phyloP scores from a whole-genome alignment of 306 rosid species.

The Chamaecrista fasciculata region DNA sequence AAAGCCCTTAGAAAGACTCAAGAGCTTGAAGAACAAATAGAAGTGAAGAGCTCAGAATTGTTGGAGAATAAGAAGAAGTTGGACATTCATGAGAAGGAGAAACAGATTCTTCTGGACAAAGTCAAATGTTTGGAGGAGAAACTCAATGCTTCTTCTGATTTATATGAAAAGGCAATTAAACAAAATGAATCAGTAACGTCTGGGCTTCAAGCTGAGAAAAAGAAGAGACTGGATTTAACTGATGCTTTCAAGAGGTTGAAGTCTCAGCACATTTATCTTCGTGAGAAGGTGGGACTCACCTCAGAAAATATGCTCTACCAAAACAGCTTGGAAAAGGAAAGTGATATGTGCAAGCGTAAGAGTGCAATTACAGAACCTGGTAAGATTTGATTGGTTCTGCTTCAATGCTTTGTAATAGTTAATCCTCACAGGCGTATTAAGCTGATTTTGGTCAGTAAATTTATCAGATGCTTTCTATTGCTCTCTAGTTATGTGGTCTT shows the following conservation, averaged over 20 bases:
- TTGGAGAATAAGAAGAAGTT: conserved; percentile 30
- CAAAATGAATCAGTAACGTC: conserved; percentile 34
- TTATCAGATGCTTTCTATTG: not conserved
- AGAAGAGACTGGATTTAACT: conserved; percentile 33
- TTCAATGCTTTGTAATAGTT: not conserved
- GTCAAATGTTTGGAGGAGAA: conserved; percentile 40
- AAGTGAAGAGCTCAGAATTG: conserved; percentile 30
- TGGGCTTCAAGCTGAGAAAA: conserved; percentile 54
- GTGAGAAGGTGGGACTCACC: conserved; percentile 55
- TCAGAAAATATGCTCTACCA: conserved; percentile 48
- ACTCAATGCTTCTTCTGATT: conserved; percentile 33
- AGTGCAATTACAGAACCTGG: conserved; percentile 48
- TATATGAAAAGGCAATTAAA: conserved; percentile 30
- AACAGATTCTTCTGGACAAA: conserved; percentile 36
- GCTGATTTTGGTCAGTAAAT: not conserved
- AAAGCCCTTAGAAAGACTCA: conserved; percentile 31
- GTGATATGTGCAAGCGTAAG: conserved; percentile 32
- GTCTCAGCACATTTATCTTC: conserved; percentile 64
- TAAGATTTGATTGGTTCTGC: conserved; percentile 26
- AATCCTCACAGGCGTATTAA: not conserved
- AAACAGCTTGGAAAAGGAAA: conserved; percentile 37
- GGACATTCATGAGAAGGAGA: conserved; percentile 45
- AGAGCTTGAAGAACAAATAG: conserved; percentile 39
- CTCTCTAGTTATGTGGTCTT: not conserved
- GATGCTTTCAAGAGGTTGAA: conserved; percentile 67